These are phyloP conservation scores for Heimioporus retisporus DNA, from an alignment of 1,284 basidiomycete genomes.

Conservation along the genomic window DNA sequence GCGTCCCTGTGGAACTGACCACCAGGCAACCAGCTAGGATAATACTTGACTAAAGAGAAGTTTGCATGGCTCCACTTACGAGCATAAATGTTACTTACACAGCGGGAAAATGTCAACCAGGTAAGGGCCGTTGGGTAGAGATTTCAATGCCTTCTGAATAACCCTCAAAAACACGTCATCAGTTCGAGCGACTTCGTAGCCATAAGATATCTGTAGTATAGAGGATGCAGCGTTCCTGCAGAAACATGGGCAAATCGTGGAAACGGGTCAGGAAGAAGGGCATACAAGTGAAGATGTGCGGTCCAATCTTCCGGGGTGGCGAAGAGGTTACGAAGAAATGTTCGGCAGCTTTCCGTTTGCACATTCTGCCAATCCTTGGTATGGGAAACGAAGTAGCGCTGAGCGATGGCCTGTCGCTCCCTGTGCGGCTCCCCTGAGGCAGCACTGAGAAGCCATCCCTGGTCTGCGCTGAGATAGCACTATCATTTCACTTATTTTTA, in stretches of 20 bases:
- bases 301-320: conserved; percentile 14
- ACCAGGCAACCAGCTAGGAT: conserved; percentile 25
- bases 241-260: not conserved
- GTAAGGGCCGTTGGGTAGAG: conserved; percentile 15
- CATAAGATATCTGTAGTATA: conserved; percentile 19
- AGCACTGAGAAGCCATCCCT: conserved; percentile 15
- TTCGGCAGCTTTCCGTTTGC: conserved; percentile 15
- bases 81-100: conserved; percentile 4
- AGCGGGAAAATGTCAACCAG: conserved; percentile 19
- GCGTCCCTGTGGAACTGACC: conserved; percentile 20
- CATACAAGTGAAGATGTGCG: conserved; percentile 15
- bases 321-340: conserved; percentile 13
- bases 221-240: conserved; percentile 21
- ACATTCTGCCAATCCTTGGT: conserved; percentile 25
- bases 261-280: too few relatives aligned
- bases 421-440: conserved; percentile 20
- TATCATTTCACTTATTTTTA: not conserved
- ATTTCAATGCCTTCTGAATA: conserved; percentile 8
- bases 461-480: conserved; percentile 12
- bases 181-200: conserved; percentile 12
- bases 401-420: conserved; percentile 16
- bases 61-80: not conserved
- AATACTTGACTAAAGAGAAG: conserved; percentile 18
- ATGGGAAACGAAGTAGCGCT: conserved; percentile 22
- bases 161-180: conserved; percentile 20